Conservation (phyloP, 805 yeast species). For the Candida fluviatilis region DNA sequence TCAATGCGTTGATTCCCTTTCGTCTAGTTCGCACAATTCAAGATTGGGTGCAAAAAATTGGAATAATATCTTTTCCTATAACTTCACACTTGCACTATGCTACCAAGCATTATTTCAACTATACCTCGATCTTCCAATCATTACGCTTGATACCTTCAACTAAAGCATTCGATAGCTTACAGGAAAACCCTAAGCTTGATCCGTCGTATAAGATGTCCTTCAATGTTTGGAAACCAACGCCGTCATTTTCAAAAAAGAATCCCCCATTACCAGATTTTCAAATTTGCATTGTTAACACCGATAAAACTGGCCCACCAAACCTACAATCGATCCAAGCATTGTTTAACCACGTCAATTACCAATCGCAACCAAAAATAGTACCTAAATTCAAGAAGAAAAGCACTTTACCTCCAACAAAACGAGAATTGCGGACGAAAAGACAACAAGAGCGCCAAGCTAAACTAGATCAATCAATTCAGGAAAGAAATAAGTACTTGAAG, state of each 20-base stretch:
- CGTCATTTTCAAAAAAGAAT: constrained; percentile 60
- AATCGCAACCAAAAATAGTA: constrained; percentile 2
- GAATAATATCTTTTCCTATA: constrained; percentile 13
- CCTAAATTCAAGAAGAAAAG: constrained; percentile 9
- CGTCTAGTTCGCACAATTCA: background rate
- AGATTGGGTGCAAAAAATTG: constrained; percentile 3
- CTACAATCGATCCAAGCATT: constrained; percentile 35
- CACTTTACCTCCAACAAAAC: constrained; percentile 19
- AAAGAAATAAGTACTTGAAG: constrained; percentile 23
- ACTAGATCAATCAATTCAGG: constrained; percentile 19
- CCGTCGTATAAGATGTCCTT: constrained; percentile 36
- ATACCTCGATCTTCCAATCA: constrained; percentile 17
- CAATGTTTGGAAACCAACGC: constrained; percentile 81
- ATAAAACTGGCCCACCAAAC: constrained; percentile 42
- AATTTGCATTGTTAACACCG: constrained; percentile 53
- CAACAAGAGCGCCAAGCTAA: constrained; percentile 24
- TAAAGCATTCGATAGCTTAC: constrained; percentile 11
- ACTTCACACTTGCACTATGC: constrained; percentile 14
- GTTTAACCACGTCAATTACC: constrained; percentile 15
- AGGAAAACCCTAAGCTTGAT: constrained; percentile 3
- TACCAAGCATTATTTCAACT: constrained; percentile 23
- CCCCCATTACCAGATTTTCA: constrained; percentile 79
- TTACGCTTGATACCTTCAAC: constrained; percentile 17
- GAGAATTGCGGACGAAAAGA: constrained; percentile 18
- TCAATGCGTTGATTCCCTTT: background rate